These are phyloP conservation scores for Lasiosphaeria ovina DNA, from an alignment of 495 filamentous ascomycete genomes.

Conservation along the genomic window DNA sequence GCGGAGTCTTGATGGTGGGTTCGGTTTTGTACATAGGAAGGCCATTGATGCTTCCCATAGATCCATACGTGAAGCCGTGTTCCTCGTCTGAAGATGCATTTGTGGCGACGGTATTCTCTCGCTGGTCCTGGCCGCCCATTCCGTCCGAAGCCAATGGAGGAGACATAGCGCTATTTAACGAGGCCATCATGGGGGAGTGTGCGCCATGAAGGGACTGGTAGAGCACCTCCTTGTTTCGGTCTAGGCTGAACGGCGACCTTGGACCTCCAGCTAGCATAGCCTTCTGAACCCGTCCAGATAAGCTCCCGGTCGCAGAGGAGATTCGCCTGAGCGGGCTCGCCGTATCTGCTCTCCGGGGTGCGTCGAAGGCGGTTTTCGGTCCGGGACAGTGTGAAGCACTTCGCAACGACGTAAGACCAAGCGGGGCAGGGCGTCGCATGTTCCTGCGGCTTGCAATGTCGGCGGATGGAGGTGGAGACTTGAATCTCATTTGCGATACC, in stretches of 20 bases:
- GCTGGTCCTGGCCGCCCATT: conserved; percentile 23
- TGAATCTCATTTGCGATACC: conserved; percentile 33
- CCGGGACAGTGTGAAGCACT: conserved; percentile 32
- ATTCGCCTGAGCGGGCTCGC: conserved; percentile 48
- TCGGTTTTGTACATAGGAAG: conserved; percentile 33
- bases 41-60: conserved; percentile 19
- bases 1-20: conserved; percentile 43
- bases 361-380: conserved; percentile 42
- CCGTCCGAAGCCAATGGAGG: conserved; percentile 31
- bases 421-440: conserved; percentile 41
- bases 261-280: conserved; percentile 34
- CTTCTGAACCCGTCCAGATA: conserved; percentile 43
- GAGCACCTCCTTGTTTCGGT: conserved; percentile 42
- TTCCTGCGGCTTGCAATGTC: conserved; percentile 50
- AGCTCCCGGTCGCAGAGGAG: conserved; percentile 39
- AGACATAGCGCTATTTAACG: conserved; percentile 32
- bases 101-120: conserved; percentile 32
- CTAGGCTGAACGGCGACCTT: conserved; percentile 44
- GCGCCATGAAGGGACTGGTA: conserved; percentile 33
- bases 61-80: conserved; percentile 30
- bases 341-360: conserved; percentile 33
- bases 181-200: conserved; percentile 38
- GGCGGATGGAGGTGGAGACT: conserved; percentile 45
- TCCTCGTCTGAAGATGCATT: conserved; percentile 39
- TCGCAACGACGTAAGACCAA: conserved; percentile 37